These are phyloP conservation scores for Podaxis rugospora DNA, from an alignment of 768 basidiomycete species.

Conservation along the genomic window DNA sequence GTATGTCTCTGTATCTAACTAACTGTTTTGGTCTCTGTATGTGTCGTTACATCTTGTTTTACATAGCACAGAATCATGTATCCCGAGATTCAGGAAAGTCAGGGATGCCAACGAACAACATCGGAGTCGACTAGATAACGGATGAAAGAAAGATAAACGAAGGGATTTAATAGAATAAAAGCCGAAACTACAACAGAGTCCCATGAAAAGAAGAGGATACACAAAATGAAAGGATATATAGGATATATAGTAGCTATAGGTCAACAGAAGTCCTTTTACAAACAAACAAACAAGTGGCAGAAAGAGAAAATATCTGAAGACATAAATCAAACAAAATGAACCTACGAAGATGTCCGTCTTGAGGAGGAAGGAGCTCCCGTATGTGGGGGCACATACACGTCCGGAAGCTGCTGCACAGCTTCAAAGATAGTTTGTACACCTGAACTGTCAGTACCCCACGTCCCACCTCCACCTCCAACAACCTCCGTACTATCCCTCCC, in stretches of 20 bases:
- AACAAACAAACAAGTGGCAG: neutral
- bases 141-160: too few species aligned
- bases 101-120: too few species aligned
- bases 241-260: too few species aligned
- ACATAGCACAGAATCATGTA: neutral
- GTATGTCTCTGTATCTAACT: neutral
- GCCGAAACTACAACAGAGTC: too few species aligned
- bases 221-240: too few species aligned
- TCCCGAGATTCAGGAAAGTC: neutral
- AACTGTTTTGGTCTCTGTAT: neutral
- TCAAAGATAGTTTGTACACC: neutral
- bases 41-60: neutral
- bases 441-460: constrained; percentile 7
- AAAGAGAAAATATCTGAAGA: neutral
- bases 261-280: neutral
- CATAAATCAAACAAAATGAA: neutral
- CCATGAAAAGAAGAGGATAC: too few species aligned
- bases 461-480: neutral
- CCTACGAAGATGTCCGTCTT: constrained; percentile 1
- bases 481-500: neutral
- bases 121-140: too few species aligned
- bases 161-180: too few species aligned
- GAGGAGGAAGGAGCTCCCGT: neutral
- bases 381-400: neutral
- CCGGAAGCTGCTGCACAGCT: constrained; percentile 5